Conservation (phyloP, 306 rosid species). For the Canavalia gladiata region DNA sequence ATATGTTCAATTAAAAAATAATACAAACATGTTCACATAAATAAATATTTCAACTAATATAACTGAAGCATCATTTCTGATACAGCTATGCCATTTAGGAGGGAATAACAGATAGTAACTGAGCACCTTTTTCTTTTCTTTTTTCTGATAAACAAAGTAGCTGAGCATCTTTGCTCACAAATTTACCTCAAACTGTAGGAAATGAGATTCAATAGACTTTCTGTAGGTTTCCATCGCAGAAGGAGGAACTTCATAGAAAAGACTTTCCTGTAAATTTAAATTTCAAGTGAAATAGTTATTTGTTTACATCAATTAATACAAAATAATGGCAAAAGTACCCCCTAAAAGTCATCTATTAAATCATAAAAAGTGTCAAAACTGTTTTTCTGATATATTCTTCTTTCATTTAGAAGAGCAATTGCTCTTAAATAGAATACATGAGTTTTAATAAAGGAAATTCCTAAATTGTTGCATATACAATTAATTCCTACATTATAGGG, state of each 20-base stretch:
- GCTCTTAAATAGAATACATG: too few species aligned
- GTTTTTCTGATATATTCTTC: too few species aligned
- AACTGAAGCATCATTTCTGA: not conserved
- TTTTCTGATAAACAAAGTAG: not conserved
- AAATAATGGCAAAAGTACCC: not conserved
- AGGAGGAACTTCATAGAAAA: slow-evolving; percentile 72
- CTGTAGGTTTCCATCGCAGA: slow-evolving; percentile 78
- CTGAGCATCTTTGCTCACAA: slow-evolving; percentile 10
- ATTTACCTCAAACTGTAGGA: slow-evolving; percentile 69
- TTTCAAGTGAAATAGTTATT: slow-evolving; percentile 21
- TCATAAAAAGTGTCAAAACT: too few species aligned
- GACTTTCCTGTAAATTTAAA: slow-evolving; percentile 70
- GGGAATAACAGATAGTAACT: not conserved
- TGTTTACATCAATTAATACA: not conserved
- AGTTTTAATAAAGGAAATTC: too few species aligned
- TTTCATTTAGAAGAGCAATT: too few species aligned
- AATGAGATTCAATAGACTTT: slow-evolving; percentile 76
- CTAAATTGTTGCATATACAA: too few species aligned
- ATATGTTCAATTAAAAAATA: not conserved
- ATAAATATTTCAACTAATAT: slow-evolving; percentile 6
- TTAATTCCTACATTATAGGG: too few species aligned
- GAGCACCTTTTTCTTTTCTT: not conserved
- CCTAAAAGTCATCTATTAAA: not conserved
- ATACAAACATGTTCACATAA: not conserved
- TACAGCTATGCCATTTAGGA: not conserved